Evolutionary conservation across 176 grass and related monocot species (phyloP).

Genomic region (Poa pratensis): DNA sequence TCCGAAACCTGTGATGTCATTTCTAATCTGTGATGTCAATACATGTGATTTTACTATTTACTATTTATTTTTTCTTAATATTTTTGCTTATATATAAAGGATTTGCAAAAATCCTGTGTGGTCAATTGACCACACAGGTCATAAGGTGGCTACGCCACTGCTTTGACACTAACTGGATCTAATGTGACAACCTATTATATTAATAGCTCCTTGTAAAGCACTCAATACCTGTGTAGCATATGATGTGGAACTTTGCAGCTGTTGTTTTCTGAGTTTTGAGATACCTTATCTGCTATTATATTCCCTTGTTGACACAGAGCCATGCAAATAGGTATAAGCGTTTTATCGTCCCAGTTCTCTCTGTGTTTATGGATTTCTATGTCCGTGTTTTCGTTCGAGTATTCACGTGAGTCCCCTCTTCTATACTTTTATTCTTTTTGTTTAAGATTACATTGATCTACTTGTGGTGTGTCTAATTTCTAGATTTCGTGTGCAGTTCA

Average conservation of each 20-base stretch:
- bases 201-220: neutral
- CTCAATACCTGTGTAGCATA: neutral
- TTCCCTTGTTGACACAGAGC: slow-evolving; percentile 57
- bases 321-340: slow-evolving; percentile 96
- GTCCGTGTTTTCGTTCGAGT: slow-evolving; percentile 95
- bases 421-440: neutral
- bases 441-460: slow-evolving; percentile 31
- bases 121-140: no score
- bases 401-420: slow-evolving; percentile 70
- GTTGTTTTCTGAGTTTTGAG: slow-evolving; percentile 1
- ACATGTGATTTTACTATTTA: no score
- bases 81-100: no score
- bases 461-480: slow-evolving; percentile 35
- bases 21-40: no score
- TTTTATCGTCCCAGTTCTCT: slow-evolving; percentile 92
- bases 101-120: no score
- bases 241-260: neutral
- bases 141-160: no score
- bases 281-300: neutral
- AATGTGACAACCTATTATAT: neutral
- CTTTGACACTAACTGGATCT: neutral
- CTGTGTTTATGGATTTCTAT: slow-evolving; percentile 97
- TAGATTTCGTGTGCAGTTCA: slow-evolving; percentile 59
- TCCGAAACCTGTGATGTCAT: no score
- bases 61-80: no score